Evolutionary conservation across 148 eudicot genomes (phyloP).

Genomic region (Beta vulgaris): DNA sequence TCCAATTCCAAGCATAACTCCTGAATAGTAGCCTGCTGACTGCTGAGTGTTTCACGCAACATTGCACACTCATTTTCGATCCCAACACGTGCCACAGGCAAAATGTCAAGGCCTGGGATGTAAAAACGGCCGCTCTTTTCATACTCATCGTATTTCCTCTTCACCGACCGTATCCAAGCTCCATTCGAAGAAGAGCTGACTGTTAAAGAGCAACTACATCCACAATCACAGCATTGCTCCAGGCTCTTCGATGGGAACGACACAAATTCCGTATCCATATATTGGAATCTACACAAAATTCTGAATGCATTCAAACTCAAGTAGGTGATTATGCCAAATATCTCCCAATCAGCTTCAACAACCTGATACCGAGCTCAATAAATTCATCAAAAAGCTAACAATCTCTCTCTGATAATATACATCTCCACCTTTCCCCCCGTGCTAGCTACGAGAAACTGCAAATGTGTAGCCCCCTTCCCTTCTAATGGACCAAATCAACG

Average conservation of each 20-base stretch:
- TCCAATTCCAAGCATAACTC: conserved; percentile 73
- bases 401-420: background rate
- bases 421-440: background rate
- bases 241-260: conserved; percentile 41
- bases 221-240: conserved; percentile 70
- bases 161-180: conserved; percentile 65
- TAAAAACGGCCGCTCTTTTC: conserved; percentile 40
- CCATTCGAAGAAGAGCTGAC: conserved; percentile 42
- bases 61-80: conserved; percentile 69
- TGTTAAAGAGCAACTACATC: conserved; percentile 55
- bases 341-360: background rate
- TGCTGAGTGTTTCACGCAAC: conserved; percentile 66
- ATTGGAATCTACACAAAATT: conserved; percentile 14
- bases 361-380: background rate
- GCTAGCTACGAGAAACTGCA: background rate
- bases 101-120: conserved; percentile 59
- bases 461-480: background rate
- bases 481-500: conserved; percentile 6
- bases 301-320: conserved; percentile 29
- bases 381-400: background rate
- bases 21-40: conserved; percentile 69
- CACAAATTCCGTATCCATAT: conserved; percentile 50
- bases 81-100: conserved; percentile 67
- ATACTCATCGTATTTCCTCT: conserved; percentile 68
- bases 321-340: background rate